Percentiles rank a stretch among this genome's conserved stretches.
Conservation (phyloP, 805 yeast species). For the Grigorovia transvaalensis region DNA sequence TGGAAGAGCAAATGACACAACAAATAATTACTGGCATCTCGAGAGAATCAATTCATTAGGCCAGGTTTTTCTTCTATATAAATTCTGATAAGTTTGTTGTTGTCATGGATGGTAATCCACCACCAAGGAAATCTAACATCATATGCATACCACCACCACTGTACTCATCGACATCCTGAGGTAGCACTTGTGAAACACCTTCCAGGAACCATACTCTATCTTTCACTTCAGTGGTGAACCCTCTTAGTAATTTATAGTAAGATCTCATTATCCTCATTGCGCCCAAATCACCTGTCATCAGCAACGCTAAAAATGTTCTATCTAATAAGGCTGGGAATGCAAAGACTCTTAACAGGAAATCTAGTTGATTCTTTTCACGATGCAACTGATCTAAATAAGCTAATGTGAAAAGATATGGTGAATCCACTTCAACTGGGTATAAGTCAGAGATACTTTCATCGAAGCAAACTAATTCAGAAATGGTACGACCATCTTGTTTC, state of each 20-base stretch:
- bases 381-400: slow-evolving; percentile 79
- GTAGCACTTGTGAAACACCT: slow-evolving; percentile 81
- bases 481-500: slow-evolving; percentile 28
- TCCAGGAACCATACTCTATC: slow-evolving; percentile 90
- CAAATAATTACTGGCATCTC: not conserved
- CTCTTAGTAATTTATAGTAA: slow-evolving; percentile 70
- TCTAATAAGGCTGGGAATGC: slow-evolving; percentile 91
- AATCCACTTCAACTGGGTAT: slow-evolving; percentile 72
- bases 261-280: slow-evolving; percentile 89
- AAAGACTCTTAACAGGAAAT: slow-evolving; percentile 76
- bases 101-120: slow-evolving; percentile 42
- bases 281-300: slow-evolving; percentile 75
- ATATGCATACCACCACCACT: slow-evolving; percentile 91
- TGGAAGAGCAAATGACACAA: not conserved
- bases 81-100: slow-evolving; percentile 31
- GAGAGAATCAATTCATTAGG: not conserved
- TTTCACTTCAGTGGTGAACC: slow-evolving; percentile 77
- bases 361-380: slow-evolving; percentile 72
- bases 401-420: slow-evolving; percentile 77
- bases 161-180: slow-evolving; percentile 85
- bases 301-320: slow-evolving; percentile 60
- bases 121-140: slow-evolving; percentile 83
- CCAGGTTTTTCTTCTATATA: slow-evolving; percentile 9
- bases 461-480: slow-evolving; percentile 65
- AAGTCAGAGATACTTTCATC: slow-evolving; percentile 77